Conservation (phyloP, 1,284 basidiomycete genomes). For the Apiotrichum veenhuisii region DNA sequence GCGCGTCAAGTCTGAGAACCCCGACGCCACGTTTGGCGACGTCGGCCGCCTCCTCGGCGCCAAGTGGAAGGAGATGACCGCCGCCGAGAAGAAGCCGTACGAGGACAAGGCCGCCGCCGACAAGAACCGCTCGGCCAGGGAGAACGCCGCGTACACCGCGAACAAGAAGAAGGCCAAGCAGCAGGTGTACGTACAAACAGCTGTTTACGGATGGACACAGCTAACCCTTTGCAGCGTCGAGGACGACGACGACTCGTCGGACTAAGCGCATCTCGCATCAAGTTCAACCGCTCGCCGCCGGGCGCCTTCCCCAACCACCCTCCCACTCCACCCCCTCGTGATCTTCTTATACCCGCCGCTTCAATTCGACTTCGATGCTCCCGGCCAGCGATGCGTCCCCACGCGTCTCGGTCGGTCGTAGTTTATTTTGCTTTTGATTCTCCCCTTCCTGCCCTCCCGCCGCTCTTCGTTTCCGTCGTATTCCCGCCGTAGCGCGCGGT, state of each 20-base stretch:
- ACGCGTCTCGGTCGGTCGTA: not conserved
- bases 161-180: conserved; percentile 37
- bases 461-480: not conserved
- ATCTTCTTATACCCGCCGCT: conserved; percentile 1
- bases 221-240: conserved; percentile 7
- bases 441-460: not conserved
- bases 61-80: conserved; percentile 83
- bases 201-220: too few relatives aligned
- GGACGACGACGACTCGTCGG: conserved; percentile 34
- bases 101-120: conserved; percentile 78
- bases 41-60: conserved; percentile 81
- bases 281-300: too few relatives aligned
- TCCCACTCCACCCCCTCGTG: not conserved
- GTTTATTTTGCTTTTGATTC: not conserved
- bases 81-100: conserved; percentile 91
- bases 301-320: too few relatives aligned
- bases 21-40: conserved; percentile 90
- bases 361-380: conserved; percentile 8
- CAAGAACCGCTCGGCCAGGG: conserved; percentile 65
- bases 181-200: not conserved
- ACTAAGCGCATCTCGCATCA: conserved; percentile 15
- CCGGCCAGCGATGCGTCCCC: not conserved
- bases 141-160: conserved; percentile 57
- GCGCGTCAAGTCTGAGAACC: conserved; percentile 91
- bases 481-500: conserved; percentile 5